phyloP scores from a whole-genome alignment of 2,329 filamentous ascomycete genomes.

The Juglanconis oblonga region DNA sequence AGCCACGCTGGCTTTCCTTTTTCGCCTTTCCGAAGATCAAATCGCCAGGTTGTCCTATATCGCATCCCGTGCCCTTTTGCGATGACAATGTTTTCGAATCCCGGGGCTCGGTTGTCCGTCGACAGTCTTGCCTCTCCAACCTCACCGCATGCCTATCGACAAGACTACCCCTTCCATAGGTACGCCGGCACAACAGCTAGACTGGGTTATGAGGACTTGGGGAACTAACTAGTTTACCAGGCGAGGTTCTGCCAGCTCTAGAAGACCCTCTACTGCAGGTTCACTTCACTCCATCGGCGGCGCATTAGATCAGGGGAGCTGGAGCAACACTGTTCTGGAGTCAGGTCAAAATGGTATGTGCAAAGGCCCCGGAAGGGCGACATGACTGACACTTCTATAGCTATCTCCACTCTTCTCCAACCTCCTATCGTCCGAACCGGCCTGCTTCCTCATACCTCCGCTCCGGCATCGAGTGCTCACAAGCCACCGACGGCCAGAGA shows the following conservation, averaged over 20 bases:
- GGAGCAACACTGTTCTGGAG: slow-evolving; percentile 60
- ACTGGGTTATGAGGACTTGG: background rate
- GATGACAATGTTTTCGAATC: slow-evolving; percentile 56
- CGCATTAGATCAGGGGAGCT: slow-evolving; percentile 63
- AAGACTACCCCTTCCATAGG: slow-evolving; percentile 61
- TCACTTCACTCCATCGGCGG: slow-evolving; percentile 86
- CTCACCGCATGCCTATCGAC: slow-evolving; percentile 46
- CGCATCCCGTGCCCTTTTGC: slow-evolving; percentile 1
- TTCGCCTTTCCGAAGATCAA: slow-evolving; percentile 2
- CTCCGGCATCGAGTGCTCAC: slow-evolving; percentile 67
- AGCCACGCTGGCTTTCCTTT: slow-evolving; percentile 13
- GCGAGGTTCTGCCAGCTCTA: slow-evolving; percentile 25
- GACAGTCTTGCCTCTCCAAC: slow-evolving; percentile 57
- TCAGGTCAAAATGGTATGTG: slow-evolving; percentile 76
- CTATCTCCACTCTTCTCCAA: slow-evolving; percentile 91
- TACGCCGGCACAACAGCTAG: slow-evolving; percentile 27
- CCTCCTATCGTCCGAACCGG: slow-evolving; percentile 87
- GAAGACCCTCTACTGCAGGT: slow-evolving; percentile 81
- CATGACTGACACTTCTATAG: slow-evolving; percentile 37
- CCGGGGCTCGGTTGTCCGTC: slow-evolving; percentile 60
- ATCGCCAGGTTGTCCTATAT: slow-evolving; percentile 2
- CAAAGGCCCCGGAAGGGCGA: background rate
- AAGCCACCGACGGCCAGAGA: slow-evolving; percentile 82
- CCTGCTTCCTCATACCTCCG: slow-evolving; percentile 72
- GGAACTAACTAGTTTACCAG: slow-evolving; percentile 1